Conservation (phyloP, 2,329 filamentous ascomycete genomes). For the Cercospora citrullina region DNA sequence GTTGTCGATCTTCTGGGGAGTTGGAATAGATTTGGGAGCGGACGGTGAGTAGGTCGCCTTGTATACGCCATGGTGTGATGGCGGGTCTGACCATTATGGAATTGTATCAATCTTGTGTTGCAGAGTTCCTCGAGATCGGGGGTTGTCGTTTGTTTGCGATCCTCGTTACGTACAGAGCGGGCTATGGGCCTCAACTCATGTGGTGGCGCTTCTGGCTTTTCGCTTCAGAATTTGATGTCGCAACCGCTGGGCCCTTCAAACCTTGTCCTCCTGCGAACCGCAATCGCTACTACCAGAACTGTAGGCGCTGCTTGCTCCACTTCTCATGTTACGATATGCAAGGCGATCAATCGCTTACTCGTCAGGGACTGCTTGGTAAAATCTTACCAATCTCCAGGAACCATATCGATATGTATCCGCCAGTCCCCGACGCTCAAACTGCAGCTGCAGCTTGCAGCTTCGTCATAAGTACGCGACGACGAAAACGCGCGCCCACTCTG, state of each 20-base stretch:
- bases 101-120: neutral
- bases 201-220: neutral
- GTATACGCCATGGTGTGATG: constrained; percentile 71
- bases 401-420: constrained; percentile 16
- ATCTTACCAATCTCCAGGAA: constrained; percentile 2
- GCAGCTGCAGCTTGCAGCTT: constrained; percentile 1
- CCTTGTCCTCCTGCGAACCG: neutral
- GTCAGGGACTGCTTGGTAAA: constrained; percentile 2
- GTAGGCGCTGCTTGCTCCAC: neutral
- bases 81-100: constrained; percentile 66
- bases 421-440: neutral
- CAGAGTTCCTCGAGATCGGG: neutral
- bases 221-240: neutral
- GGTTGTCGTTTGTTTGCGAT: neutral
- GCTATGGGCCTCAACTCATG: neutral
- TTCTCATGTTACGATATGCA: neutral
- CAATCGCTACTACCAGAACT: neutral
- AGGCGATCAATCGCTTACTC: neutral
- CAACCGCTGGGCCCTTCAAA: neutral
- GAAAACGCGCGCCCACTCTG: neutral
- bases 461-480: constrained; percentile 14
- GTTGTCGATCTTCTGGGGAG: constrained; percentile 35
- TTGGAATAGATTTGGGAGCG: constrained; percentile 62
- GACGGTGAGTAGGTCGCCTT: constrained; percentile 64
- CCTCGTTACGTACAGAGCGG: neutral